Evolutionary conservation across 345 rosid genomes (phyloP), one percentile per base, ranked within the genome.

Genomic region (Zanthoxylum bungeanum): DNA sequence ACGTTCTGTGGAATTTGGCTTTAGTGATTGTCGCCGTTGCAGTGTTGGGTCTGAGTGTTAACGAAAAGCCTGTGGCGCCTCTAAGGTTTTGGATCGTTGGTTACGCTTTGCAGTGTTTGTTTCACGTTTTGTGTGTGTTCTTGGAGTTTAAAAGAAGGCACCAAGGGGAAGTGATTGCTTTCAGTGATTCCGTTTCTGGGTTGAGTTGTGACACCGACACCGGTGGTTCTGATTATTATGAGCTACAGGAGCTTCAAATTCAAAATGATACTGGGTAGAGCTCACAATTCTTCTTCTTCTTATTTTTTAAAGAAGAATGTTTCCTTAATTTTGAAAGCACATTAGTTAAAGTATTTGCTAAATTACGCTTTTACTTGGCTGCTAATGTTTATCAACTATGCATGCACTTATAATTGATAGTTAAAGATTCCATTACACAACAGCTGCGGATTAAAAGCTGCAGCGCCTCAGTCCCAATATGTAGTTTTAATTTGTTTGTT

Each of bases 71-170:
- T 16, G 69, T 33, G 19, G 88, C 81, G 70, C 99, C 96, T 22
- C 70, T 95, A 30, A 87, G 97, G 82, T 22, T 88, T 62, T 92
- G 97, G 99, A 64, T 90, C 2, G 40, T 77, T 27, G 98, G 91
- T 27, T 95, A 94, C 52, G 76, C 62, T 30, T 25, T 85, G 17
- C 98, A 89, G 82, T 92, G 97, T 64, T 42, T 86, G 76, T 76
- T 92, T 58, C 97, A 92, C 67, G 74, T 87, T 58, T 89, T 72
- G 1, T 87, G 93, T 47, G 95, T 95, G 7, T 60, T 79, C 14
- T 67, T 72, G 12, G 93, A 90, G 84, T 92, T 73, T 67, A 79
- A 33, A 77, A 79, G 87, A 63, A 78, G 97, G 57, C 68, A 72
- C 3, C 67, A 69, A 60, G 84, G 77, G 72, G 64, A 34, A 59